A percentile compares a stretch with the other conserved stretches of the same genome.
Evolutionary conservation across 1,139 yeast species (phyloP).

Genomic region (Taphrina sp.): DNA sequence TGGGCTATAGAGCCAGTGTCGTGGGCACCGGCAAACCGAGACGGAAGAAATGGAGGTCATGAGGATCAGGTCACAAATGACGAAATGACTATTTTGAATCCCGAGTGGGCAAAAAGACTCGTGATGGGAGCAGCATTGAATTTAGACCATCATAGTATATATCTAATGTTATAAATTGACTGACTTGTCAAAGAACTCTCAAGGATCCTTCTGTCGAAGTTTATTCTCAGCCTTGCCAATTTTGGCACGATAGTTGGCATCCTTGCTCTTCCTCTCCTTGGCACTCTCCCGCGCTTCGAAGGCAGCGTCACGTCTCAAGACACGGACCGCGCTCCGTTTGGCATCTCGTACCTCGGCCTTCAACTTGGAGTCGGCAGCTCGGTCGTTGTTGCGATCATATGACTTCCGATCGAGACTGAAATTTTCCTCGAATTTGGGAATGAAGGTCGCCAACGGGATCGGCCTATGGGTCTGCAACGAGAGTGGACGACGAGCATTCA

Average conservation of each 20-base stretch:
- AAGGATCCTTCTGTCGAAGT: conserved; percentile 17
- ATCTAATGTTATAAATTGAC: no score
- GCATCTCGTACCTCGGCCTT: conserved; percentile 86
- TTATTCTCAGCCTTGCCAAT: conserved; percentile 62
- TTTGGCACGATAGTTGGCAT: conserved; percentile 80
- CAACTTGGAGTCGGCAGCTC: conserved; percentile 80
- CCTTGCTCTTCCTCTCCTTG: conserved; percentile 68
- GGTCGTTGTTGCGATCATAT: conserved; percentile 75
- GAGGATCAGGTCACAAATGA: no score
- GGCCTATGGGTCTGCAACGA: conserved; percentile 85
- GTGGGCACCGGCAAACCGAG: no score
- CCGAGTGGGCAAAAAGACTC: no score
- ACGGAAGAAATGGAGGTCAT: no score
- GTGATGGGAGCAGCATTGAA: no score
- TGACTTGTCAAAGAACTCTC: no score
- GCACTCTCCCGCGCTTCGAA: conserved; percentile 86
- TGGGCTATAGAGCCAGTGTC: background rate
- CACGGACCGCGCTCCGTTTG: conserved; percentile 81
- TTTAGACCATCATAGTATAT: no score
- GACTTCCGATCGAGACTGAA: conserved; percentile 94
- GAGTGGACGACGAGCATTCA: conserved; percentile 63
- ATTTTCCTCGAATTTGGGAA: conserved; percentile 93
- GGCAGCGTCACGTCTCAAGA: conserved; percentile 81
- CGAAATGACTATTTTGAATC: no score
- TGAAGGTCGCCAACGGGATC: conserved; percentile 75